Evolutionary conservation across 2,329 filamentous ascomycete species (phyloP).

Genomic region (Pseudopithomyces maydicus): DNA sequence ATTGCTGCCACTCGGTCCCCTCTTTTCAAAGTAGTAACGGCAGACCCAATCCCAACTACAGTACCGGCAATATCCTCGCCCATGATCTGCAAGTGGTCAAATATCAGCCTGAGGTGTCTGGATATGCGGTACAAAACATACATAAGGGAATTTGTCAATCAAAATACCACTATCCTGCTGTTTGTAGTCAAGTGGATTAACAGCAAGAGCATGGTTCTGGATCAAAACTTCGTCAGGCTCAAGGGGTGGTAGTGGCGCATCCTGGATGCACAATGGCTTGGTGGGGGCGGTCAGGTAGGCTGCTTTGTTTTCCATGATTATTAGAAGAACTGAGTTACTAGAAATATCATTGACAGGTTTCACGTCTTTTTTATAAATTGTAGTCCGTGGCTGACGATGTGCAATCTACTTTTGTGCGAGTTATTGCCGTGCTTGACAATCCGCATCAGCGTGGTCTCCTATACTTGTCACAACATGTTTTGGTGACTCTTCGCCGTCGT

Average conservation of each 20-base stretch:
- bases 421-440: neutral
- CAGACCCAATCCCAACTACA: conserved; percentile 47
- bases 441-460: neutral
- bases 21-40: conserved; percentile 45
- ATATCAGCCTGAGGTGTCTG: neutral
- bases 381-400: neutral
- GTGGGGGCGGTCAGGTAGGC: conserved; percentile 9
- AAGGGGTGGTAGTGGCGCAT: conserved; percentile 19
- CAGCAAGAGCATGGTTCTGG: conserved; percentile 33
- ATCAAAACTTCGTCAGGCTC: conserved; percentile 31
- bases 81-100: conserved; percentile 35
- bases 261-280: conserved; percentile 30
- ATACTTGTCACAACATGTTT: too few species aligned
- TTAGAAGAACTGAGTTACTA: neutral
- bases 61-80: conserved; percentile 49
- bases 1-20: conserved; percentile 48
- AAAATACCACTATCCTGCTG: conserved; percentile 12
- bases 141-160: conserved; percentile 7
- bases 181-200: conserved; percentile 51
- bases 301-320: conserved; percentile 19
- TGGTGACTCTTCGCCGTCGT: neutral
- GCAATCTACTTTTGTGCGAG: neutral
- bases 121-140: neutral
- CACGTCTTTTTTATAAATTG: neutral
- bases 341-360: neutral